Evolutionary conservation across 495 filamentous ascomycete genomes (phyloP).

Genomic region (Penicillium coffeae): DNA sequence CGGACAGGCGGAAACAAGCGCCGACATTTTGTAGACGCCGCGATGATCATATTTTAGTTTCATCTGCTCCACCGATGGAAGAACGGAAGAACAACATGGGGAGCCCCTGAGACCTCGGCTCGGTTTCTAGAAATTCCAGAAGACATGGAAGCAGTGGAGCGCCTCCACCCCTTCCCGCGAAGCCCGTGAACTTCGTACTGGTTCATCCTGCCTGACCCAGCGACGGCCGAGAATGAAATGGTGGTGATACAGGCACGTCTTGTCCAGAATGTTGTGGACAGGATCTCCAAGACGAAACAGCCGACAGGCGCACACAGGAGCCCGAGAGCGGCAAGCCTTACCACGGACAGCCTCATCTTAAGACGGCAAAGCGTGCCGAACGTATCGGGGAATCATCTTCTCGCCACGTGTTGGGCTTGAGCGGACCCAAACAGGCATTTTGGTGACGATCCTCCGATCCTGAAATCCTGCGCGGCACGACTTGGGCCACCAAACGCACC

Average conservation of each 20-base stretch:
- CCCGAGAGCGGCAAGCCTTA: too few species aligned
- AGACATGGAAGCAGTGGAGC: neutral
- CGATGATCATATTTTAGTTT: slow-evolving; percentile 3
- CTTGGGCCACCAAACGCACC: neutral
- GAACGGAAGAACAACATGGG: neutral
- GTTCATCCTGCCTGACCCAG: neutral
- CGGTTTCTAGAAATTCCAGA: neutral
- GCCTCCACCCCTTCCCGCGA: neutral
- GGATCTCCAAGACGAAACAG: too few species aligned
- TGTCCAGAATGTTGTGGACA: too few species aligned
- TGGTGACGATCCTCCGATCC: neutral
- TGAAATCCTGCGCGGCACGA: neutral
- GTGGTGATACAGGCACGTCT: too few species aligned
- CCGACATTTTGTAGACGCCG: neutral
- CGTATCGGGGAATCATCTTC: neutral
- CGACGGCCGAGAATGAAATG: too few species aligned
- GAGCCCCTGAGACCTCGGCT: neutral
- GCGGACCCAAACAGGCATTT: neutral
- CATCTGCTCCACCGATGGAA: neutral
- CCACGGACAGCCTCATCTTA: too few species aligned
- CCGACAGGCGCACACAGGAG: too few species aligned
- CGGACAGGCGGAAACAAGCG: neutral
- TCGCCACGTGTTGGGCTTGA: neutral
- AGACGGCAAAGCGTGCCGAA: neutral
- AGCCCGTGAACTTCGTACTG: neutral